Evolutionary conservation across 2,329 filamentous ascomycete species (phyloP).

Genomic region (Tolypocladium guangdongense): DNA sequence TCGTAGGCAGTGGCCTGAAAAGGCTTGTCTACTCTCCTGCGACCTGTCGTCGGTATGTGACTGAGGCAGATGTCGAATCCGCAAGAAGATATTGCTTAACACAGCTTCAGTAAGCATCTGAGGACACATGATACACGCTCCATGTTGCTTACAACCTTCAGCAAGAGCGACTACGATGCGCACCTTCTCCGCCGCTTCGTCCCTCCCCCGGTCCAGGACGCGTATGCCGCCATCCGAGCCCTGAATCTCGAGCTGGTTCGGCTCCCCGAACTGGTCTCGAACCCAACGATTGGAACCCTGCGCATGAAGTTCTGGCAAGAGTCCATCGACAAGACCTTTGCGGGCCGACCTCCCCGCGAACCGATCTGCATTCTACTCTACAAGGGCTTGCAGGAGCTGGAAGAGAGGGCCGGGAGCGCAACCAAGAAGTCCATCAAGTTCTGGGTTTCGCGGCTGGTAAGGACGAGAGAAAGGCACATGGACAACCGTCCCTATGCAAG

Average conservation of each 20-base stretch:
- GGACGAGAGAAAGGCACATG: constrained; percentile 71
- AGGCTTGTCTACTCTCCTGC: constrained; percentile 18
- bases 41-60: constrained; percentile 31
- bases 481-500: constrained; percentile 71
- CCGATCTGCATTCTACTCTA: constrained; percentile 80
- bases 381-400: constrained; percentile 55
- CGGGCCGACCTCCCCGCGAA: constrained; percentile 72
- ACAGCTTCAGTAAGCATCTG: constrained; percentile 34
- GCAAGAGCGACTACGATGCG: constrained; percentile 81
- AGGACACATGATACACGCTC: accelerated
- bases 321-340: constrained; percentile 65
- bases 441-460: constrained; percentile 69
- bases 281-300: constrained; percentile 74
- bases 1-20: constrained; percentile 25
- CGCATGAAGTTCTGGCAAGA: constrained; percentile 95
- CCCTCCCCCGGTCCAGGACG: constrained; percentile 60
- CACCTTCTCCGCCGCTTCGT: constrained; percentile 80
- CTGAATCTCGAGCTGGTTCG: constrained; percentile 88
- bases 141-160: constrained; percentile 23
- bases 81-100: constrained; percentile 43
- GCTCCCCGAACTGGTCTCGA: constrained; percentile 82
- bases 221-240: constrained; percentile 81
- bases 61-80: constrained; percentile 39
- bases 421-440: constrained; percentile 48
- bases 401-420: constrained; percentile 28